phyloP scores from a whole-genome alignment of 2,329 filamentous ascomycete species.

The Fusarium setosum region DNA sequence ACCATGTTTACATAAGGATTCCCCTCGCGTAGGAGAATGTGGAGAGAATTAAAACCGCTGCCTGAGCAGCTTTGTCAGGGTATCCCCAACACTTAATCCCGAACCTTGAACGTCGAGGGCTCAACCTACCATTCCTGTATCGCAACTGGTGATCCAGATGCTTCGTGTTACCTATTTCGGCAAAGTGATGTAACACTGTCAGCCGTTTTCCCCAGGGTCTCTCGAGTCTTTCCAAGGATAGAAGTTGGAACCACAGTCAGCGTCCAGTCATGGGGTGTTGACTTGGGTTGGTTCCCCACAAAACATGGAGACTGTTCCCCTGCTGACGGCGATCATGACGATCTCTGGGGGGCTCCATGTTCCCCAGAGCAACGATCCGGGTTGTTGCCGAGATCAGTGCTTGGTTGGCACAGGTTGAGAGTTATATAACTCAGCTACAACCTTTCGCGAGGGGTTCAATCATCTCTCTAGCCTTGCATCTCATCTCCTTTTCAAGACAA shows the following conservation, averaged over 20 bases:
- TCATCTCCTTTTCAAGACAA: not conserved
- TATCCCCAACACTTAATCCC: not conserved
- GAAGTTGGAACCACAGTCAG: not conserved
- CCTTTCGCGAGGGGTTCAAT: not conserved
- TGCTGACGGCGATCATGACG: not conserved
- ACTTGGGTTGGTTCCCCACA: not conserved
- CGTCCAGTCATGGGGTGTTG: not conserved
- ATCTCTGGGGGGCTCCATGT: slow-evolving; percentile 5
- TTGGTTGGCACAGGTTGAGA: not conserved
- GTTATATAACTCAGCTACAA: not conserved
- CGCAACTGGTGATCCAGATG: not conserved
- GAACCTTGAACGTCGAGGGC: not conserved
- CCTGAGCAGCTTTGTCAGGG: not conserved
- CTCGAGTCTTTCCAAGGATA: not conserved
- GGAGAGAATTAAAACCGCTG: not conserved
- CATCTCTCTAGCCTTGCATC: not conserved
- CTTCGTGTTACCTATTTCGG: slow-evolving; percentile 1
- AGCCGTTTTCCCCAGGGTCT: not conserved
- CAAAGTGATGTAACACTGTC: not conserved
- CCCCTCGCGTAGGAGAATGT: not conserved
- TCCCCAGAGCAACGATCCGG: not conserved
- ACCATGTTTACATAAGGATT: not conserved
- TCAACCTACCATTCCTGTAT: not conserved
- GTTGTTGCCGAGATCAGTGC: not conserved
- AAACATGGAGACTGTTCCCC: not conserved